Base-by-base conservation (phyloP, 1,139 yeast genomes). In the Pichia sp. region DNA sequence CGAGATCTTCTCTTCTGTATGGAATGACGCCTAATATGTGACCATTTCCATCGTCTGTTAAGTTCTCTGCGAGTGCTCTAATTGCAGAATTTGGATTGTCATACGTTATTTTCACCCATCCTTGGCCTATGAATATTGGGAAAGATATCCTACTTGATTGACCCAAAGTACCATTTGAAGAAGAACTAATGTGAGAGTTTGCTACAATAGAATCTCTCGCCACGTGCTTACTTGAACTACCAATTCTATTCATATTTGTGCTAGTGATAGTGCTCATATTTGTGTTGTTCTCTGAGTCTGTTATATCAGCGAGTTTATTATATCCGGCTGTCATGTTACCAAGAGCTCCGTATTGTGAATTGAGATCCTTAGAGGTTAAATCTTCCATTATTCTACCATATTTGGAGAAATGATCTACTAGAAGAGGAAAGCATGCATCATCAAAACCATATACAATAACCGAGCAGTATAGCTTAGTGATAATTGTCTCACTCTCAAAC, bases 391-490 rank as follows among this genome's bases (percentile, higher is more conserved):
- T 75, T 20, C 67, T 70, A 16, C 98, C 98, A 56, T 80, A 86
- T 47, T 81, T 81, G 29, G 79, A 69, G 53, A 88, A 91, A 57
- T 80, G 85, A 35, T 74, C 72, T 31, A 91, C 70, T 2, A 91
- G 75, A 28, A 72, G 70, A 31, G 71, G 68, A 5, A 93, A 75
- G 46, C 79, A 65, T 3, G 75, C 67, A 50, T 88, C 91, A 1
- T 94, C 87, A 56, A 85, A 88, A 1, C 97, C 97, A 60, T 85
- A 87, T 11, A 88, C 86, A 29, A 87, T 62, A 2, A 91, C 83
- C 0, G 94, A 85, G 32, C 76, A 66, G 41, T 76, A 84, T 22
- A 38, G 21, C 13, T 35, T 40, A n/a, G n/a, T n/a, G n/a, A n/a
- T n/a, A n/a, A n/a, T n/a, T n/a, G n/a, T n/a, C n/a, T n/a, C n/a